Base-by-base conservation (phyloP, 2,329 filamentous ascomycete genomes). In the Trichoderma asperellum region DNA sequence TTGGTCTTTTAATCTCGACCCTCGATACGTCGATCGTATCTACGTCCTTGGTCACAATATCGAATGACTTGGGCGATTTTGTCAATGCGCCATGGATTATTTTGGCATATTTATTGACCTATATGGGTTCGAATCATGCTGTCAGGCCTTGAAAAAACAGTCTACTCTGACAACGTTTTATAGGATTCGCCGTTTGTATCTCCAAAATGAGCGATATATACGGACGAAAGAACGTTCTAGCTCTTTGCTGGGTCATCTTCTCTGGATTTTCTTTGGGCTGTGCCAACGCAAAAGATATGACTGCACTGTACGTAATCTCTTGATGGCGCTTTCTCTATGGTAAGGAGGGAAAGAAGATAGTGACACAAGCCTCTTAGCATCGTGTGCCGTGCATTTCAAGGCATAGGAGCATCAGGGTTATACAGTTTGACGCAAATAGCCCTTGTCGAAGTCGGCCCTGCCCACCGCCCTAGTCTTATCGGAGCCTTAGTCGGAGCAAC, bases 161-260 rank as follows among this genome's bases (percentile, higher is more conserved):
- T 71, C 71, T 72, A 14, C 29, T 59, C 63, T 66, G 21, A 66
- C 55, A 21, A 68, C 58, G 0, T 11, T 4, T 18, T 16, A 8
- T 67, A 86, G 84, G 85, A n/a, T 87, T 87, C 60, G 84, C 86
- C 4, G 83, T 88, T 34, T 83, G 84, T 61, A 85, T 87, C 70
- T 85, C 87, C n/a, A 88, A 87, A 71, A 76, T 87, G 49, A 88
- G 86, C 72, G 86, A 88, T 73, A 85, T 88, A 21, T 88, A 87
- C 67, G 87, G 87, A n/a, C 82, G 85, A 34, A 81, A 81, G 67
- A 81, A 84, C 73, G 79, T 86, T 73, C 75, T 87, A 58, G 78
- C 83, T 27, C 75, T 81, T 40, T 85, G 85, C 7, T 88, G 85
- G 85, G 75, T 84, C 27, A 75, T 88, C 24, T 88, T 88, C 69